Evolutionary conservation across 148 eudicot genomes (phyloP).

Genomic region (Nepenthes mirabilis): DNA sequence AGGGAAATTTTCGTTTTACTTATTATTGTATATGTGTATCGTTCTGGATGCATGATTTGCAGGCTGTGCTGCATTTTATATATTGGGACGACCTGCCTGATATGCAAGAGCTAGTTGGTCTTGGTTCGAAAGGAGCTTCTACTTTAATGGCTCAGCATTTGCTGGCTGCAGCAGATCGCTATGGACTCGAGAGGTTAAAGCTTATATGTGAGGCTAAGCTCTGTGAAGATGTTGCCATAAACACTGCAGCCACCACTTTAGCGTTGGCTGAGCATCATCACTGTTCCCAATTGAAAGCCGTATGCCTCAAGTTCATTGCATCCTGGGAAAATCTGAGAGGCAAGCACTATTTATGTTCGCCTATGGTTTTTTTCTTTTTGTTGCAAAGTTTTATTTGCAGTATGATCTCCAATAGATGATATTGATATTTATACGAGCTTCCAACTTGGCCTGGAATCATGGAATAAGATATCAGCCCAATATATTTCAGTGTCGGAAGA

Average conservation of each 20-base stretch:
- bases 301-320: slow-evolving; percentile 79
- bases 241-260: slow-evolving; percentile 84
- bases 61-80: slow-evolving; percentile 84
- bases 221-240: slow-evolving; percentile 70
- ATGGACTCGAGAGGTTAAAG: slow-evolving; percentile 80
- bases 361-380: no score
- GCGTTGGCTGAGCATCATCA: slow-evolving; percentile 97
- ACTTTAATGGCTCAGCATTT: slow-evolving; percentile 87
- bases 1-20: not conserved
- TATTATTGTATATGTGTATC: not conserved
- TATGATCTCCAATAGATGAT: no score
- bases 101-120: slow-evolving; percentile 61
- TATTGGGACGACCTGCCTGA: slow-evolving; percentile 80
- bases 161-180: slow-evolving; percentile 95
- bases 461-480: no score
- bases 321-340: slow-evolving; percentile 88
- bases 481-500: no score
- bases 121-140: slow-evolving; percentile 59
- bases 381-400: no score
- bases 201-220: slow-evolving; percentile 72
- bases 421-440: no score
- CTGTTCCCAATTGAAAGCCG: slow-evolving; percentile 68
- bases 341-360: slow-evolving; percentile 5
- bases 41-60: slow-evolving; percentile 14
- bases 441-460: no score